Evolutionary conservation across 257 asterid species (phyloP).

Genomic region (Phtheirospermum japonicum): DNA sequence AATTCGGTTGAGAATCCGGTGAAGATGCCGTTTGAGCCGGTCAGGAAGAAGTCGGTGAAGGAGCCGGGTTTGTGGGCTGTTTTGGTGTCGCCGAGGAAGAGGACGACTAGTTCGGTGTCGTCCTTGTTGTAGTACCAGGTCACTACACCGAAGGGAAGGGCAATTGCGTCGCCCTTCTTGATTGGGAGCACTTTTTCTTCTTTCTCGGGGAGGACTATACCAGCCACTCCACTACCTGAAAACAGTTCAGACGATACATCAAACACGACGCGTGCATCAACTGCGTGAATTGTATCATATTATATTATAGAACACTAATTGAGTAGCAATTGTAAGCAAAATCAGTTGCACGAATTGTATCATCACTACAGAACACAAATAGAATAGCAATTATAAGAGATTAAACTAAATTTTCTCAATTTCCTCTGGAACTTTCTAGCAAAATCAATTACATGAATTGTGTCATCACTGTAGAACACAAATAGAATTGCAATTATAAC

Average conservation of each 20-base stretch:
- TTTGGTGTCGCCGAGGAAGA: slow-evolving; percentile 55
- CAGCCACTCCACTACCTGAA: slow-evolving; percentile 73
- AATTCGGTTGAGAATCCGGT: slow-evolving; percentile 52
- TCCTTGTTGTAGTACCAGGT: slow-evolving; percentile 91
- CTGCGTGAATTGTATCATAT: neutral
- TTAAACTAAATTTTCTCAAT: neutral
- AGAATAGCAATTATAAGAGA: neutral
- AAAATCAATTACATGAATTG: too few relatives aligned
- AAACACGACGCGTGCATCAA: neutral
- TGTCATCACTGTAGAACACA: too few relatives aligned
- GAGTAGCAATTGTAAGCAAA: neutral
- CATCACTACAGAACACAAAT: neutral
- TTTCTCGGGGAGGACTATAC: slow-evolving; percentile 80
- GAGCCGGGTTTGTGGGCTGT: slow-evolving; percentile 52
- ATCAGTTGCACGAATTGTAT: neutral
- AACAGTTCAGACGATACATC: neutral
- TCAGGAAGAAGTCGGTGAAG: slow-evolving; percentile 50
- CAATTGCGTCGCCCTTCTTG: slow-evolving; percentile 81
- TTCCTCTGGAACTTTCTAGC: too few relatives aligned
- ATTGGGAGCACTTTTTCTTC: slow-evolving; percentile 83
- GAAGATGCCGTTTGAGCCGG: slow-evolving; percentile 52
- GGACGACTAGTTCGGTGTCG: slow-evolving; percentile 45
- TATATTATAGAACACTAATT: neutral
- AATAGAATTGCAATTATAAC: neutral
- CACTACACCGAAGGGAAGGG: slow-evolving; percentile 82